Base-by-base conservation (phyloP, 2,329 filamentous ascomycete genomes). In the Ascochyta koolunga region DNA sequence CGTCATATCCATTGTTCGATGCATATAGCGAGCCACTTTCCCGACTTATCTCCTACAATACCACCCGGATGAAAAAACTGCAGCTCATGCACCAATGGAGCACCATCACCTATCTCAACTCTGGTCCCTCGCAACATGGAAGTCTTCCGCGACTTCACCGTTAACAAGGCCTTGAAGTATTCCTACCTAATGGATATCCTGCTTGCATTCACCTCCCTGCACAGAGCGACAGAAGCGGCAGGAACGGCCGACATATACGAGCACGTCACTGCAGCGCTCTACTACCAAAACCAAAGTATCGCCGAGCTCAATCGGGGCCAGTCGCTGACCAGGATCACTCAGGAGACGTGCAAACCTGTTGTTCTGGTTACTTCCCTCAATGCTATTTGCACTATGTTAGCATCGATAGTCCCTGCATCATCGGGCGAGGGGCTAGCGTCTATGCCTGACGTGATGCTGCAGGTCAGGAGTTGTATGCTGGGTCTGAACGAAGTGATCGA, bases 81-180 rank as follows among this genome's bases (percentile, higher is more conserved):
- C 25, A 50, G 33, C 44, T 60, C n/a, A 60, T 60, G 54, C 54
- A 58, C 31, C 50, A 53, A 19, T 60, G 58, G 58, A 51, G 54
- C 35, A 55, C 54, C 13, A 31, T 45, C 15, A 58, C 50, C 1
- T 60, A 37, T 24, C n/a, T 31, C 13, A 22, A 36, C 41, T 50
- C 50, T 16, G 41, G 46, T 10, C 35, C 35, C 47, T 5, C n/a
- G 51, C 21, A 46, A 47, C 33, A 41, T 50, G 21, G 44, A 56
- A 15, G 31, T 50, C 31, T 57, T 57, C 32, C 42, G 50, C 37
- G 54, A 59, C 25, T 53, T 48, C 29, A 43, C 50, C 13, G 21
- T 41, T 4, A 31, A 43, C 21, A 41, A 55, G 46, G 50, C 56
- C 13, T 11, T 62, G 15, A 24, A 46, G 19, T 41, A 55, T 24